These are phyloP conservation scores for Solanum ahanhuiri DNA, from an alignment of 257 asterid genomes.

Conservation along the genomic window DNA sequence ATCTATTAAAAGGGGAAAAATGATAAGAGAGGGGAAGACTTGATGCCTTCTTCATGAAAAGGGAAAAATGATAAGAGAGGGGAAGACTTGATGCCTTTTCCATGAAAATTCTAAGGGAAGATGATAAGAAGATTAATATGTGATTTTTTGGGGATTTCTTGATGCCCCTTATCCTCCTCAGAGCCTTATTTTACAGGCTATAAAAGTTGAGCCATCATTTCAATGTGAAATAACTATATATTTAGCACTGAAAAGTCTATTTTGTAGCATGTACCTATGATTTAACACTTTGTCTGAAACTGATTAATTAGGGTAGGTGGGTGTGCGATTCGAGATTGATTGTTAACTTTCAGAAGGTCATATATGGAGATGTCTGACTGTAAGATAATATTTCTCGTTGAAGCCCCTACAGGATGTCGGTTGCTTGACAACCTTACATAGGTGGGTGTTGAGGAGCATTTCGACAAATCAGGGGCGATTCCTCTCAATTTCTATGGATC, in stretches of 20 bases:
- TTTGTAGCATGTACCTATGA: not conserved
- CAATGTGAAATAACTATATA: not conserved
- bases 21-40: not conserved
- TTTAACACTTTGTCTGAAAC: no score
- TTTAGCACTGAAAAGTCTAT: not conserved
- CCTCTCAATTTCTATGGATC: no score
- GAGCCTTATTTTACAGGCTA: not conserved
- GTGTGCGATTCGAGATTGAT: not conserved
- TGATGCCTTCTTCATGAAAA: not conserved
- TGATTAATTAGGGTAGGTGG: not conserved
- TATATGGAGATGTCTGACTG: not conserved
- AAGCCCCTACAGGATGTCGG: no score
- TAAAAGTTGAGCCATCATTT: not conserved
- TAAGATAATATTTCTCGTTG: no score
- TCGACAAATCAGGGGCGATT: no score
- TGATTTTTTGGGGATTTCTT: not conserved
- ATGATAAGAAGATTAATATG: not conserved
- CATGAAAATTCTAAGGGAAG: not conserved
- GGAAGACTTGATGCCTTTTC: no score
- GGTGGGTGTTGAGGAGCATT: no score
- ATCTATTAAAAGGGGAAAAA: not conserved
- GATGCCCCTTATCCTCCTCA: not conserved
- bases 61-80: no score
- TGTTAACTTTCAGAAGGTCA: not conserved
- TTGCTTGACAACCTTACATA: no score